Evolutionary conservation across 2,329 filamentous ascomycete genomes (phyloP), one percentile per base, ranked within the genome.

Genomic region (Cercospora sp.): DNA sequence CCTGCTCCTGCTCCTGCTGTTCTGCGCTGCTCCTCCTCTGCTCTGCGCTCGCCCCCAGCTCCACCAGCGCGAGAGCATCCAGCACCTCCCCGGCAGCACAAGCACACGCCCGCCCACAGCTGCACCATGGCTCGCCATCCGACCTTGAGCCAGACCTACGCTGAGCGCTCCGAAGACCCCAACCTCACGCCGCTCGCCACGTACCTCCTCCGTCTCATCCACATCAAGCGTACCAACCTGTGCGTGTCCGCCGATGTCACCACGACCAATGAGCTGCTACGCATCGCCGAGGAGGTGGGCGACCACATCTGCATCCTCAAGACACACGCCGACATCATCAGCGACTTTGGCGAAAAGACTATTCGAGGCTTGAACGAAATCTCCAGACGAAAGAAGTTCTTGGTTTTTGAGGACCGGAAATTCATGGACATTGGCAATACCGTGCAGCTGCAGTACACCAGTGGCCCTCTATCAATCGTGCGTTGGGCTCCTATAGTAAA

Each of bases 251-350:
- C 86, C 66, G 85, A 86, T 71, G 84, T 89, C 69, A 84, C 83
- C 60, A 87, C 82, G 59, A 86, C 86, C 10, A 81, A 83, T 62
- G 81, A 86, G 71, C 82, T 89, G 18, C 77, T 89, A 18, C 80
- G 81, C 53, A 79, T 89, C 9, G 86, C 86, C 32, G 83, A 87
- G 70, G 83, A 87, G 40, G 81, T 88, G 16, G 87, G 87, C 68
- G 86, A 88, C 71, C 83, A 85, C 69, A 88, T 89, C 66, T 87
- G 85, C 71, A 77, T 89, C 30, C 80, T 89, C 65, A 87, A 88
- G 77, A 86, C 88, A 4, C 86, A 88, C 74, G 86, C 85, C 65
- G 87, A 89, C 77, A 87, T 87, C 63, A 85, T 89, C 72, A 82
- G 84, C 70, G 87, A 89, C 77, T 89, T 87, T 82, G 83, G 82